Conservation (phyloP, 495 filamentous ascomycete genomes). For the Thermochaetoides thermophila region DNA sequence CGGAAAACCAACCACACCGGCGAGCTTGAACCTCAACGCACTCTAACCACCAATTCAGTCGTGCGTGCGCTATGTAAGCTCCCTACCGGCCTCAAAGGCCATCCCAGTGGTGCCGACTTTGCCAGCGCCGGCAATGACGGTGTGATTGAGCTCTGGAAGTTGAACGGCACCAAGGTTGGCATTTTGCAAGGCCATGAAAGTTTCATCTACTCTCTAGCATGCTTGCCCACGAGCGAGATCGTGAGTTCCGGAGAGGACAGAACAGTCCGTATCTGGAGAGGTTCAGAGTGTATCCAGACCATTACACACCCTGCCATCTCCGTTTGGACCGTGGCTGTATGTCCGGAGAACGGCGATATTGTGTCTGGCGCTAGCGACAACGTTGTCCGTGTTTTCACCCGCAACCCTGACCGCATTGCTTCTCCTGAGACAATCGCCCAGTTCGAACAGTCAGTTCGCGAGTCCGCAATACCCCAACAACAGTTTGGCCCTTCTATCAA, state of each 20-base stretch:
- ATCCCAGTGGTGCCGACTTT: constrained; percentile 71
- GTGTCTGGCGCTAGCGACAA: constrained; percentile 85
- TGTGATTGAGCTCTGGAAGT: constrained; percentile 68
- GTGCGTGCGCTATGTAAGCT: constrained; percentile 76
- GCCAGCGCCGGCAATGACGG: constrained; percentile 84
- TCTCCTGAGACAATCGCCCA: constrained; percentile 36
- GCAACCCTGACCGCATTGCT: constrained; percentile 56
- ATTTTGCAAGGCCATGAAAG: constrained; percentile 79
- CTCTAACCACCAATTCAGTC: constrained; percentile 64
- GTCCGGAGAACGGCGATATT: constrained; percentile 73
- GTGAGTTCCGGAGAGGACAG: constrained; percentile 89
- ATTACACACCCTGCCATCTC: constrained; percentile 97
- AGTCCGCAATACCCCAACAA: constrained; percentile 75
- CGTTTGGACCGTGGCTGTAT: constrained; percentile 82
- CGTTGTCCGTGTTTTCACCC: constrained; percentile 71
- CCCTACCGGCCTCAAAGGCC: constrained; percentile 37
- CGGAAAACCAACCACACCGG: constrained; percentile 51
- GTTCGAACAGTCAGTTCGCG: constrained; percentile 69
- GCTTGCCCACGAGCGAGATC: constrained; percentile 68
- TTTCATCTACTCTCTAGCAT: constrained; percentile 82
- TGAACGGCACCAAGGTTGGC: constrained; percentile 55
- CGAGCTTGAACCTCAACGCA: constrained; percentile 59
- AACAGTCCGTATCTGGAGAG: constrained; percentile 77
- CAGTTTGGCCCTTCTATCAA: constrained; percentile 56
- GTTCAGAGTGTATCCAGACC: constrained; percentile 71